Conservation (phyloP, 2,329 filamentous ascomycete genomes). For the Aspergillus flavus region DNA sequence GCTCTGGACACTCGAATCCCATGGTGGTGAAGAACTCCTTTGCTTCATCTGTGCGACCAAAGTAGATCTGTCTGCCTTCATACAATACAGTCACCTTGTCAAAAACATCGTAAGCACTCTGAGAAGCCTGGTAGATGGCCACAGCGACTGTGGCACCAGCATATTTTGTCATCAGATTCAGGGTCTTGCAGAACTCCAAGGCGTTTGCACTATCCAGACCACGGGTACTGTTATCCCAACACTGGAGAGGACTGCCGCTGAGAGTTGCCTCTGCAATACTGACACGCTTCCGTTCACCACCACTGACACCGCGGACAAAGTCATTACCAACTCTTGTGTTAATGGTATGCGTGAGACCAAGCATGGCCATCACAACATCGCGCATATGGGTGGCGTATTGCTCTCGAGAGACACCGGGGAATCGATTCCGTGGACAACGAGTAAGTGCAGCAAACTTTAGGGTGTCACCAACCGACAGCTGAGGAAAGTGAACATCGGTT, state of each 20-base stretch:
- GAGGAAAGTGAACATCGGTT: slow-evolving; percentile 80
- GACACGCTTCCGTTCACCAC: slow-evolving; percentile 64
- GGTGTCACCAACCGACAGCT: slow-evolving; percentile 76
- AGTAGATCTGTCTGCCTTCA: slow-evolving; percentile 77
- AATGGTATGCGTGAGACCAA: slow-evolving; percentile 54
- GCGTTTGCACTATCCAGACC: slow-evolving; percentile 59
- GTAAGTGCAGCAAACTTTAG: slow-evolving; percentile 78
- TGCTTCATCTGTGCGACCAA: slow-evolving; percentile 64
- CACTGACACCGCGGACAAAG: slow-evolving; percentile 62
- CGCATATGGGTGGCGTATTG: slow-evolving; percentile 46
- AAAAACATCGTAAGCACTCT: slow-evolving; percentile 59
- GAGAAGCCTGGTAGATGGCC: slow-evolving; percentile 57
- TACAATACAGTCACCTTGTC: slow-evolving; percentile 75
- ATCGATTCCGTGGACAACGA: slow-evolving; percentile 49
- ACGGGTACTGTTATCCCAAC: slow-evolving; percentile 52
- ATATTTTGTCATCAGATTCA: slow-evolving; percentile 54
- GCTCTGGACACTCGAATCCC: slow-evolving; percentile 69
- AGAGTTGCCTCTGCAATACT: slow-evolving; percentile 59
- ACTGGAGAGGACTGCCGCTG: slow-evolving; percentile 50
- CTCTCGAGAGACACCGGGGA: slow-evolving; percentile 43
- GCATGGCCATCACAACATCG: slow-evolving; percentile 49
- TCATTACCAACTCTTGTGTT: slow-evolving; percentile 54
- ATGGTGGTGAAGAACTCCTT: slow-evolving; percentile 68
- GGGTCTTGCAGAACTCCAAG: slow-evolving; percentile 57
- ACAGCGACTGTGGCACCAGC: slow-evolving; percentile 54